Base-by-base conservation (phyloP, 1,284 basidiomycete genomes). In the Exobasidium rhododendri region DNA sequence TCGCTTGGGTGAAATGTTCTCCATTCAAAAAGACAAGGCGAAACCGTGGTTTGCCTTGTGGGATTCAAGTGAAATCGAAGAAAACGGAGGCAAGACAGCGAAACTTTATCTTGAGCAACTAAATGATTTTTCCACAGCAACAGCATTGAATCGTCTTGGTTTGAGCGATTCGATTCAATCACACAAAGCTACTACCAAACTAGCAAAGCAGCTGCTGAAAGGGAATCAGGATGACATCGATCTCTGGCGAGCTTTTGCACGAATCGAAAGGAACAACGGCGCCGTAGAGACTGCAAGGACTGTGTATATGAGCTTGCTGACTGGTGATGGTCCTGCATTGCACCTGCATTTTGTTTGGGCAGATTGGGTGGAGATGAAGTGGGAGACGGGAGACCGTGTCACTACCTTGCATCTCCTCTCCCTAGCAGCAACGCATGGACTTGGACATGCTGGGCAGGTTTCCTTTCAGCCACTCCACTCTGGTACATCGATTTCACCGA, bases 211-310 rank as follows among this genome's bases (percentile, higher is more conserved):
- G 20, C 47, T 50, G 14, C 20, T 50, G 14, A 31, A 14, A 7
- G 20, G 7, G 14, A 14, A 50, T 31, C 47, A 20, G 22, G 47
- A 50, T 7, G 20, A 50, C 20, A 20, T 50, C 47, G 47, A 50
- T 31, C 20, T 50, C 20, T 50, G 47, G 47, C 7, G 47, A 50
- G 47, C 24, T 31, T 50, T 26, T 50, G 47, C 47, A 31, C 47
- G 29, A 31, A 10, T 50, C 7, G 24, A 50, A 31, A 24, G 47
- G 14, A 50, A 31, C 20, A 7, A 7, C 7, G 47, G 47, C 7
- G 20, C 7, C 20, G 10, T 20, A 14, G 47, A 7, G 14, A 7
- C 29, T 24, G 47, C 47, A 7, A 7, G 47, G 10, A 50, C 47
- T 7, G 47, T 50, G 47, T 50, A 50, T 20, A 24, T 10, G 47